phyloP scores from a whole-genome alignment of 2,329 filamentous ascomycete genomes.

The Leptographium procerum region DNA sequence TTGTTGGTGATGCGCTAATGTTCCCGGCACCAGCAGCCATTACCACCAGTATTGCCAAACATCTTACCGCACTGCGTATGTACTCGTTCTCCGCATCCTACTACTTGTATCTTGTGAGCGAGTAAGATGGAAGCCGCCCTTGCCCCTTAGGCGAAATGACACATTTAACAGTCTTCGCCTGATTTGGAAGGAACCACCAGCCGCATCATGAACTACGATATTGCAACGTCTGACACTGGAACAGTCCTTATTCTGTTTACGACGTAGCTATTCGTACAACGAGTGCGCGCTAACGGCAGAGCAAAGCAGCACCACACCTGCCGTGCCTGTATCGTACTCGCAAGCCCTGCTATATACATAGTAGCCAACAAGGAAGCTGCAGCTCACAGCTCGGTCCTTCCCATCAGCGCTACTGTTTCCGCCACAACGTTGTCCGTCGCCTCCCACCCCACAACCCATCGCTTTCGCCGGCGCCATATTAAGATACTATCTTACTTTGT shows the following conservation, averaged over 20 bases:
- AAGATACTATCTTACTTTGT: not conserved
- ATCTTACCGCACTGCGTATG: too few relatives aligned
- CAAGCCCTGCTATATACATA: not conserved
- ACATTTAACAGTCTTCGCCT: not conserved
- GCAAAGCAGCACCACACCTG: not conserved
- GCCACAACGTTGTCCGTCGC: not conserved
- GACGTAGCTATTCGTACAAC: too few relatives aligned
- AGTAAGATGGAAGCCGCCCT: not conserved
- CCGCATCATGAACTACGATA: not conserved
- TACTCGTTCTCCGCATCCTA: too few relatives aligned
- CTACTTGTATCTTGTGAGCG: not conserved
- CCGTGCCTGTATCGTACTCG: not conserved
- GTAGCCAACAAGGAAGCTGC: constrained; percentile 8
- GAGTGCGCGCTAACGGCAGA: too few relatives aligned
- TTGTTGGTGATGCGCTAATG: not conserved
- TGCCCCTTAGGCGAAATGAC: not conserved
- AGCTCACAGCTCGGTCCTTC: not conserved
- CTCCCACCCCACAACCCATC: not conserved
- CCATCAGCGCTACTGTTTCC: not conserved
- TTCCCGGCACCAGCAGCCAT: not conserved
- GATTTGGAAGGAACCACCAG: not conserved
- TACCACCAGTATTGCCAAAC: too few relatives aligned
- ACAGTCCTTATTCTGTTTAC: not conserved
- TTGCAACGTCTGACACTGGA: not conserved
- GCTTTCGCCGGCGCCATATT: not conserved